Base-by-base conservation (phyloP, 257 asterid genomes). In the Ilex aquifolium region DNA sequence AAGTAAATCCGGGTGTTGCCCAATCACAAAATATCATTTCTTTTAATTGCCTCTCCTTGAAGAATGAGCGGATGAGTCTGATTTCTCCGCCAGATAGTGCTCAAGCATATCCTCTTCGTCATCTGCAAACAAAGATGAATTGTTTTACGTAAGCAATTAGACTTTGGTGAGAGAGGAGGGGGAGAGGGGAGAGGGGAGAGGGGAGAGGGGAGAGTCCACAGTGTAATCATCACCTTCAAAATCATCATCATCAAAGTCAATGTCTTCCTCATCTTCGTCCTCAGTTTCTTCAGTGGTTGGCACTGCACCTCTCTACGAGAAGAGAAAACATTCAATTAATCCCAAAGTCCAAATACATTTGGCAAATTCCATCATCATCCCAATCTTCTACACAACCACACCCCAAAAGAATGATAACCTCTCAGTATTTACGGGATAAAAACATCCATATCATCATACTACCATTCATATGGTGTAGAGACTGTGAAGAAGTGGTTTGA, bases 71-170 rank as follows among this genome's bases (percentile, higher is more conserved):
- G 83, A 65, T 2, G 77, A 59, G 54, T 76, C 86, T 56, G 83
- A 72, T 59, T 81, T 84, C 69, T 82, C 99, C 0, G 99, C 97
- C 63, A 93, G 79, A 81, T 85, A 93, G 79, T 93, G 97, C 75
- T 90, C 97, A 15, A 93, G 79, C 99, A 90, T 85, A 72, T 90
- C 99, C 2, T 92, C 97, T 71, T 90, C 99, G 54, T 89, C 97
- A 65, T 83, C 96, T 84, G 80, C 67, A 10, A 49, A 66, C 31
- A 44, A 36, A 65, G 31, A 67, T 30, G 15, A 27, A 50, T 40
- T 5, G 12, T 30, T 36, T 36, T 36, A 36, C 2, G 8, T 36
- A 36, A 4, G 8, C 7, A 4, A 8, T 8, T 36, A 36, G 42
- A 21, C 8, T 36, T 36, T 36, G 40, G 40, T 36, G 5, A 36